phyloP scores from a whole-genome alignment of 208 protist species.

The Wallacemonas rigidus region DNA sequence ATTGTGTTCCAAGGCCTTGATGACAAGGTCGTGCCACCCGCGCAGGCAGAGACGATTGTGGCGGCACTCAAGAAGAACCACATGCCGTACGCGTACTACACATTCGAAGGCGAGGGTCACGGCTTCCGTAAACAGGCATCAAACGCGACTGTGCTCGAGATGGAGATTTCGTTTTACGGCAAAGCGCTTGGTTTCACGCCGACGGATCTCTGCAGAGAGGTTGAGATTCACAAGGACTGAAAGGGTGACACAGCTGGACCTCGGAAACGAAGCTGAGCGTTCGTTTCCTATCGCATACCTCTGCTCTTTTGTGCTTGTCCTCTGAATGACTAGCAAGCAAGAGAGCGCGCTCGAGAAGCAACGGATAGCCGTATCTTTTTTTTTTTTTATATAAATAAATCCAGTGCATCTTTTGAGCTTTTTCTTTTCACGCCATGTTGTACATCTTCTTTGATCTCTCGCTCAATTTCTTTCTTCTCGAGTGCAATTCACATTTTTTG shows the following conservation, averaged over 20 bases:
- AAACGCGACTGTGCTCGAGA: slow-evolving; percentile 13
- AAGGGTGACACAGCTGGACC: neutral
- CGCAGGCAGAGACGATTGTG: slow-evolving; percentile 9
- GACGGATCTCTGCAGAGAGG: neutral
- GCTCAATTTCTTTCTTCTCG: neutral
- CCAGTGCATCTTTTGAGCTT: too few species aligned
- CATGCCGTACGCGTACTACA: slow-evolving; percentile 18
- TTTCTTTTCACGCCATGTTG: too few species aligned
- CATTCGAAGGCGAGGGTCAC: slow-evolving; percentile 16
- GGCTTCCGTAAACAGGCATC: slow-evolving; percentile 17
- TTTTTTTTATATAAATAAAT: too few species aligned
- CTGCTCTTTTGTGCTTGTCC: too few species aligned
- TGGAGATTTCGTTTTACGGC: slow-evolving; percentile 16
- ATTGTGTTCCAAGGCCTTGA: slow-evolving; percentile 16
- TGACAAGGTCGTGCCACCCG: slow-evolving; percentile 15
- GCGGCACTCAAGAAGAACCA: slow-evolving; percentile 15
- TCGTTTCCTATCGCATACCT: too few species aligned
- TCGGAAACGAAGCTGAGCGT: too few species aligned
- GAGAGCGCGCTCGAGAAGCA: too few species aligned
- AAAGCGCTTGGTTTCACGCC: slow-evolving; percentile 11
- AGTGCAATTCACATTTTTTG: neutral
- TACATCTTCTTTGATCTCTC: neutral
- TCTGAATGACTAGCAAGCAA: too few species aligned
- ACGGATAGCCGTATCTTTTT: too few species aligned
- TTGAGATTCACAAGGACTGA: slow-evolving; percentile 16